Base-by-base conservation (phyloP, 2,329 filamentous ascomycete genomes). In the Hypomyces rosellus region DNA sequence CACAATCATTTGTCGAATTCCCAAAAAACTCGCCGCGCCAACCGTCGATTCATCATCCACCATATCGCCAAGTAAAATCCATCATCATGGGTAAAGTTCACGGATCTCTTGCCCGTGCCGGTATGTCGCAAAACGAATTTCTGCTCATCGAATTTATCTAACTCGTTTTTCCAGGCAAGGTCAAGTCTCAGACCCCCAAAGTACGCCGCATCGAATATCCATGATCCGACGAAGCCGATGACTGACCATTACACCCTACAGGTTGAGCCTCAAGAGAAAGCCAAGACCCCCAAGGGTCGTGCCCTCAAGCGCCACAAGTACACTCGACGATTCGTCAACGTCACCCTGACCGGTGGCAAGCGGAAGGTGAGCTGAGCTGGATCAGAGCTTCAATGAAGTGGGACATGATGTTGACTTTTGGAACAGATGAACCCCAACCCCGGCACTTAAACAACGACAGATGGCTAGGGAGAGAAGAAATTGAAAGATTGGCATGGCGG, bases 241-340 rank as follows among this genome's bases (percentile, higher is more conserved):
- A 63, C 65, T 67, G 56, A 68, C 61, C 53, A 62, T 54, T 30
- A 33, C 54, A 48, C 16, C 44, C 50, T 57, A 65, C 54, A 90
- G 86, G 87, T 92, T 74, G 88, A 93, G 77, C 76, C 81, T 54
- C 86, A 91, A 77, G 91, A 96, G 86, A 96, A 96, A 86, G 80
- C 88, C 78, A 96, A 97, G 88, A 82, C 78, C 65, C 90, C 92
- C 72, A 96, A 96, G 85, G 92, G 92, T 71, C 90, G 92, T 71
- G 92, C 92, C 65, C 89, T 93, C 80, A 97, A 97, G 90, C 85
- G 92, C 70, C 85, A 95, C 73, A 85, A 83, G 74, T 96, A 96
- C 84, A 96, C 89, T 66, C 88, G 92, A 74, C 90, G 92, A 69
- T 97, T 97, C 81, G 91, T 97, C 65, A 96, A 97, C 78, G 90